Conservation (phyloP, 2,329 filamentous ascomycete species). For the Xylariaceae sp. region DNA sequence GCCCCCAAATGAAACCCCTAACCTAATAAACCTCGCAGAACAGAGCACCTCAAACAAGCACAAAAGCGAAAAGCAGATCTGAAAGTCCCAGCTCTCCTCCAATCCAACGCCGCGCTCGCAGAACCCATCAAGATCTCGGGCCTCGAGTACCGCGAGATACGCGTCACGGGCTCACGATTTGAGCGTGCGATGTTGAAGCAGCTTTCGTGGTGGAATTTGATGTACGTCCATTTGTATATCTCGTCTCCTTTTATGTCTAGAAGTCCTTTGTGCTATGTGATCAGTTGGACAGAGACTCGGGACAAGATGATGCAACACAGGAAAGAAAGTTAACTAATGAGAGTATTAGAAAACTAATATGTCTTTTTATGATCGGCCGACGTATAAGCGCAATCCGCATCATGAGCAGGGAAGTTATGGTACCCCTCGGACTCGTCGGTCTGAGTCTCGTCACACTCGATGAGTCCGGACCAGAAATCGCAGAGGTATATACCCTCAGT, state of each 20-base stretch:
- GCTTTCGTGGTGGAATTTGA: constrained; percentile 64
- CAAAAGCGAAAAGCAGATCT: constrained; percentile 55
- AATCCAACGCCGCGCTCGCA: constrained; percentile 49
- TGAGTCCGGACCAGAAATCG: constrained; percentile 62
- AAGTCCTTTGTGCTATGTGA: background rate
- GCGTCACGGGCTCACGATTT: constrained; percentile 70
- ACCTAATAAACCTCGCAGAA: constrained; percentile 43
- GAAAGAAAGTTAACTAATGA: background rate
- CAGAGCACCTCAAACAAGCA: constrained; percentile 69
- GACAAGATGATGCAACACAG: background rate
- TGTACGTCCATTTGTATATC: constrained; percentile 41
- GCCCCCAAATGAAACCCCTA: background rate
- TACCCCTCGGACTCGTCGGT: constrained; percentile 67
- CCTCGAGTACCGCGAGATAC: constrained; percentile 64
- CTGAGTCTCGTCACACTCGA: constrained; percentile 69
- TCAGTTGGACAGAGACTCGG: background rate
- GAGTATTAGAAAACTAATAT: constrained; percentile 52
- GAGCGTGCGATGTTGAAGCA: constrained; percentile 65
- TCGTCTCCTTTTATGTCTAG: background rate
- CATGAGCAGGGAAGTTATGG: constrained; percentile 68
- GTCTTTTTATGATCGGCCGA: constrained; percentile 59
- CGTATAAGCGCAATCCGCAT: constrained; percentile 68
- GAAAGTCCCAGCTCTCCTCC: constrained; percentile 41
- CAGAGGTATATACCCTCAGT: constrained; percentile 31
- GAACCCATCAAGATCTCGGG: constrained; percentile 62